A percentile compares a stretch with the other conserved stretches of the same genome.
phyloP scores from a whole-genome alignment of 441 rosid genomes.

The Hura crepitans region DNA sequence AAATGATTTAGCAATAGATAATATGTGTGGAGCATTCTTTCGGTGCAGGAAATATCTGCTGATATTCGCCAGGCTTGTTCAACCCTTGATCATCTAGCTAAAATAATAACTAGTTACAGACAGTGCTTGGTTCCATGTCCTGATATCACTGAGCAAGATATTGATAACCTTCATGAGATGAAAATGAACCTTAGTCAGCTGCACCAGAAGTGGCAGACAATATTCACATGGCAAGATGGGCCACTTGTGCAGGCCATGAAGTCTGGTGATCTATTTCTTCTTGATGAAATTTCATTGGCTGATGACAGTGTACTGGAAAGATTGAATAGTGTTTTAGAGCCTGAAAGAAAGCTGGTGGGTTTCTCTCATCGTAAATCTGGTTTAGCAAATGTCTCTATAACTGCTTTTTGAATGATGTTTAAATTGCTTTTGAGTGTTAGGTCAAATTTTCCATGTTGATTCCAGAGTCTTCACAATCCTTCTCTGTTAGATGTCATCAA shows the following conservation, averaged over 20 bases:
- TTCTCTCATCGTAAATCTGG: constrained; percentile 2
- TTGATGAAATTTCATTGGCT: constrained; percentile 98
- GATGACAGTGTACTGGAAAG: constrained; percentile 98
- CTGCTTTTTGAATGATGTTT: neutral
- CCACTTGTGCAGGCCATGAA: constrained; percentile 95
- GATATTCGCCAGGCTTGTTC: constrained; percentile 66
- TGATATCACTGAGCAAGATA: constrained; percentile 40
- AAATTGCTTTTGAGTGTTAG: neutral
- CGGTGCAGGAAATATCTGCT: constrained; percentile 54
- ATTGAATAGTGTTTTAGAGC: constrained; percentile 93
- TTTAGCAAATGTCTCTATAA: neutral
- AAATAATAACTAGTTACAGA: constrained; percentile 39
- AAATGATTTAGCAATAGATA: constrained; percentile 19
- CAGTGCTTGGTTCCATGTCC: constrained; percentile 37
- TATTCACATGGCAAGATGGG: constrained; percentile 98
- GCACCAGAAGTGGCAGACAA: constrained; percentile 72
- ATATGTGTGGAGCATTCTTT: constrained; percentile 23
- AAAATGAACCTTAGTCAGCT: constrained; percentile 50
- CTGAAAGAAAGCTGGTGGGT: constrained; percentile 80
- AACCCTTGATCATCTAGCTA: constrained; percentile 48
- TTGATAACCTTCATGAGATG: constrained; percentile 55
- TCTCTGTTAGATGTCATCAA: neutral
- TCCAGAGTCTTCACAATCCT: neutral
- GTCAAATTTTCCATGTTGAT: neutral
- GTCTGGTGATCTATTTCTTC: constrained; percentile 79